phyloP scores from a whole-genome alignment of 176 grass and related monocot genomes.

The Melocanna baccifera region DNA sequence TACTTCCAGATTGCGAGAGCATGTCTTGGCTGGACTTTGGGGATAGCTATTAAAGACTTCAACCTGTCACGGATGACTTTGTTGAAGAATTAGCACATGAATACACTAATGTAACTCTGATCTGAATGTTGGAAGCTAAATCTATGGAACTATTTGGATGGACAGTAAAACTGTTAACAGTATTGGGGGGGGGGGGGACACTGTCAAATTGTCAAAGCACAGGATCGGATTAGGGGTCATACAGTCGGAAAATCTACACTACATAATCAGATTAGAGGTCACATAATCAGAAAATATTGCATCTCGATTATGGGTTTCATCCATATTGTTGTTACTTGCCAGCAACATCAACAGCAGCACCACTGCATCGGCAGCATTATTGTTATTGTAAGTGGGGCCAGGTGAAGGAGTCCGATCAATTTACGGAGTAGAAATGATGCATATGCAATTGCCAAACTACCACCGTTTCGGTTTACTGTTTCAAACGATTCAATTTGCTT shows the following conservation, averaged over 20 bases:
- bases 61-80: slow-evolving; percentile 46
- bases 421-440: background rate
- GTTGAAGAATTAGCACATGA: background rate
- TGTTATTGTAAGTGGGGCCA: background rate
- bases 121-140: background rate
- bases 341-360: background rate
- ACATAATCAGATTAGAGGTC: background rate
- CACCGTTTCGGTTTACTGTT: background rate
- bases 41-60: slow-evolving; percentile 83
- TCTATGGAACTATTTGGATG: background rate
- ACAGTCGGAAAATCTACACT: background rate
- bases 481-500: background rate
- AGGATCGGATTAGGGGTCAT: background rate
- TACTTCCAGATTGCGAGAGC: slow-evolving; percentile 77
- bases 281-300: background rate
- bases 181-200: background rate
- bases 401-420: background rate
- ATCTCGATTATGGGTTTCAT: background rate
- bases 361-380: too few relatives aligned
- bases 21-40: slow-evolving; percentile 53
- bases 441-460: background rate
- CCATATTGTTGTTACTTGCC: background rate
- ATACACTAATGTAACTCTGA: background rate
- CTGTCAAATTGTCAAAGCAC: background rate
- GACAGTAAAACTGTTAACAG: background rate